Percentiles rank a stretch among this genome's conserved stretches.
These are phyloP conservation scores for Clonostachys rhizophaga DNA, from an alignment of 2,329 filamentous ascomycete species.

Conservation along the genomic window DNA sequence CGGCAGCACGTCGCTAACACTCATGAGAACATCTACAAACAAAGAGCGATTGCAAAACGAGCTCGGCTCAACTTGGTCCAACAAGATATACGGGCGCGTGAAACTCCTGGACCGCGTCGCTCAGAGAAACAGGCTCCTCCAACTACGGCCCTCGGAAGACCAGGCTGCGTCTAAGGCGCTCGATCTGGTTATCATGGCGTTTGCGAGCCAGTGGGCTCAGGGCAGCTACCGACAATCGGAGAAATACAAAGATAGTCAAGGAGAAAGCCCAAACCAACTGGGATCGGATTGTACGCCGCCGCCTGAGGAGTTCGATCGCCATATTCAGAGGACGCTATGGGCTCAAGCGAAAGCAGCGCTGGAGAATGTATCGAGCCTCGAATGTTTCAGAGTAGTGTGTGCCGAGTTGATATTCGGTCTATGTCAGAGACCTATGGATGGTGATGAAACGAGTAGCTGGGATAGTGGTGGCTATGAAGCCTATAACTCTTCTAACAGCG, in stretches of 20 bases:
- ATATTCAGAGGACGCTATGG: conserved; percentile 26
- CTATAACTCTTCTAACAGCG: not conserved
- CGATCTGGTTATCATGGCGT: conserved; percentile 42
- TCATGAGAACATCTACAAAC: conserved; percentile 1
- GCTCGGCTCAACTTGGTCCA: conserved; percentile 34
- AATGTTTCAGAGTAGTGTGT: conserved; percentile 28
- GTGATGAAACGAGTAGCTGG: not conserved
- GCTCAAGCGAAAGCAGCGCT: conserved; percentile 24
- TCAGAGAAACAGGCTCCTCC: conserved; percentile 27
- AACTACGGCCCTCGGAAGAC: conserved; percentile 29
- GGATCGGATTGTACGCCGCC: too few relatives aligned
- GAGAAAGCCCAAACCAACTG: too few relatives aligned
- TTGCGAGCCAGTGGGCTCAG: conserved; percentile 45
- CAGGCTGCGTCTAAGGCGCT: conserved; percentile 33
- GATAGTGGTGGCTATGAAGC: not conserved
- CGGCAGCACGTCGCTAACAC: conserved; percentile 12
- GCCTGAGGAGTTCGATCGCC: conserved; percentile 26
- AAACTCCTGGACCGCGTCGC: conserved; percentile 37
- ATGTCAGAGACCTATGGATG: conserved; percentile 21
- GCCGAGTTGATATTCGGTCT: conserved; percentile 30
- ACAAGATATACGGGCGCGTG: conserved; percentile 40
- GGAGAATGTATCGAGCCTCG: conserved; percentile 23
- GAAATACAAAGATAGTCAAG: not conserved
- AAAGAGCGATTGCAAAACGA: conserved; percentile 17
- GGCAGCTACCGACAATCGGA: conserved; percentile 17